Evolutionary conservation across 208 protist species (phyloP).

Genomic region (Spongospora subterranea): DNA sequence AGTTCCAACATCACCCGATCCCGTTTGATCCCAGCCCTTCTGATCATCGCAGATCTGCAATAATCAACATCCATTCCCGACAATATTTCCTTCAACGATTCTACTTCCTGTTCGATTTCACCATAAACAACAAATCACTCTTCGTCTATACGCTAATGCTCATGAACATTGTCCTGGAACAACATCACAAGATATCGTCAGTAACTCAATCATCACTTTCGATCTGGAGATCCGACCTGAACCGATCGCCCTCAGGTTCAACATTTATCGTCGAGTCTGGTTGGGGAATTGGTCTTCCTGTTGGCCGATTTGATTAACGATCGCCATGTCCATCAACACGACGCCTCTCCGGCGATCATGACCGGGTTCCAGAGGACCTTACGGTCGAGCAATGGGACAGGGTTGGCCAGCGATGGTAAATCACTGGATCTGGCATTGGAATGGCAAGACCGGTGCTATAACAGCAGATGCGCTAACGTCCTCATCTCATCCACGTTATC

Average conservation of each 20-base stretch:
- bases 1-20: not conserved
- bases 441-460: not conserved
- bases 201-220: not conserved
- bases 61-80: not conserved
- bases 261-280: not conserved
- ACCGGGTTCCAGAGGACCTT: conserved; percentile 4
- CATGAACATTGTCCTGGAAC: not conserved
- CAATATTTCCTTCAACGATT: not conserved
- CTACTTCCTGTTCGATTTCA: not conserved
- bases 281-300: conserved; percentile 8
- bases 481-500: not conserved
- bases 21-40: not conserved
- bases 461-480: not conserved
- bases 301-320: not conserved
- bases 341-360: not conserved
- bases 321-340: not conserved
- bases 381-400: not conserved
- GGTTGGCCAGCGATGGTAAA: not conserved
- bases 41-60: not conserved
- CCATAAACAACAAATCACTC: not conserved
- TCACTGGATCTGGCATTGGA: not conserved
- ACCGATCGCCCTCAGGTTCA: not conserved
- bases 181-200: not conserved
- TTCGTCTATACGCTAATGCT: not conserved
- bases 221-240: not conserved